Evolutionary conservation across 345 rosid genomes (phyloP).

Genomic region (Pelargonium nanum): DNA sequence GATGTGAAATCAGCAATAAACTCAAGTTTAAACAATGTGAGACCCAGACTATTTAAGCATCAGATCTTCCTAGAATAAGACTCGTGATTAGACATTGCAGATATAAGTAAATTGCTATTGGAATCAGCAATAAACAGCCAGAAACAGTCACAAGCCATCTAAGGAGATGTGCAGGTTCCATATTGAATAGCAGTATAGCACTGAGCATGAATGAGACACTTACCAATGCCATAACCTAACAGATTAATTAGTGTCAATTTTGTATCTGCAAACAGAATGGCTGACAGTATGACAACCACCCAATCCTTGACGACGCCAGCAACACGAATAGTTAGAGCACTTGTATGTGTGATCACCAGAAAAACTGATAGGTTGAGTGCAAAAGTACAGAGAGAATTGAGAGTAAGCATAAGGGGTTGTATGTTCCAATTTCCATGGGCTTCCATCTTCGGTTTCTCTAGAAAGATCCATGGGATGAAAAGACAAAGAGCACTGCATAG

Average conservation of each 20-base stretch:
- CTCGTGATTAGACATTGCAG: too few species aligned
- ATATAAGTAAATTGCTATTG: too few species aligned
- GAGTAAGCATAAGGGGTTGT: slow-evolving; percentile 71
- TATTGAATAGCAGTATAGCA: neutral
- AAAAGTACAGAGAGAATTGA: slow-evolving; percentile 89
- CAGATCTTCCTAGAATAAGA: too few species aligned
- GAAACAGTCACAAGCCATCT: too few species aligned
- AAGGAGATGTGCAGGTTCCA: too few species aligned
- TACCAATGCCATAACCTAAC: slow-evolving; percentile 97
- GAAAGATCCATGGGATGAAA: slow-evolving; percentile 82
- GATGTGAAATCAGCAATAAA: too few species aligned
- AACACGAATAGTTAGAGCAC: slow-evolving; percentile 93
- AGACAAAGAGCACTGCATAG: slow-evolving; percentile 79
- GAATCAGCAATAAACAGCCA: too few species aligned
- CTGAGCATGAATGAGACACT: slow-evolving; percentile 10
- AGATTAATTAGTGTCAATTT: slow-evolving; percentile 85
- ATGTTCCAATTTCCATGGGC: slow-evolving; percentile 94
- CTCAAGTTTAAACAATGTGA: neutral
- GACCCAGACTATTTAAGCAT: too few species aligned
- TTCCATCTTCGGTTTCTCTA: slow-evolving; percentile 86
- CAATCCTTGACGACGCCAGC: slow-evolving; percentile 99
- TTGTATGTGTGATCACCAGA: slow-evolving; percentile 92
- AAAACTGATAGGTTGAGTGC: slow-evolving; percentile 91
- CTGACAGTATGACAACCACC: slow-evolving; percentile 93
- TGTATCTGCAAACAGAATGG: slow-evolving; percentile 87